These are phyloP conservation scores for Diplosphaera chodatii DNA, from an alignment of 139 green algal genomes.

Conservation along the genomic window DNA sequence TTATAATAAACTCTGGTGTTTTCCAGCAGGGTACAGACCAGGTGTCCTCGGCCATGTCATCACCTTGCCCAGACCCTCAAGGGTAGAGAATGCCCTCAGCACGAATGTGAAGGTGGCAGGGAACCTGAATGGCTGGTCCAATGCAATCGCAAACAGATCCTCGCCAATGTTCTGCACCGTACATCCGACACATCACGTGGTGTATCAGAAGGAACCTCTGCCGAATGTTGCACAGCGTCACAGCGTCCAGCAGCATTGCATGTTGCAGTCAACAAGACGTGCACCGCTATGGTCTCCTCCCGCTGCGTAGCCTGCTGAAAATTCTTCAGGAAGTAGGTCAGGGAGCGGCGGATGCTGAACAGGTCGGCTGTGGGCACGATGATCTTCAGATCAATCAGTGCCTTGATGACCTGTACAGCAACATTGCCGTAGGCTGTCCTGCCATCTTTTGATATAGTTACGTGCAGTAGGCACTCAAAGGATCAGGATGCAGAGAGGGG, in stretches of 20 bases:
- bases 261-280: neutral
- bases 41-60: no score
- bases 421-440: no score
- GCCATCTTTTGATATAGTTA: no score
- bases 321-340: constrained; percentile 74
- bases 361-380: constrained; percentile 56
- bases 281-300: constrained; percentile 58
- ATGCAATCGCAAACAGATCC: constrained; percentile 79
- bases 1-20: no score
- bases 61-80: constrained; percentile 56
- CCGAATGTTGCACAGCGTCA: no score
- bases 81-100: constrained; percentile 75
- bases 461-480: no score
- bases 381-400: constrained; percentile 63
- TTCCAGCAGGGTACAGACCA: no score
- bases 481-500: no score
- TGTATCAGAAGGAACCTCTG: no score
- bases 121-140: constrained; percentile 83
- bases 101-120: constrained; percentile 86
- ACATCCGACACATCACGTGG: no score
- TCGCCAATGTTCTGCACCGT: constrained; percentile 65
- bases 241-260: no score
- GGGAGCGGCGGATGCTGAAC: constrained; percentile 40
- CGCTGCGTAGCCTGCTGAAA: constrained; percentile 56
- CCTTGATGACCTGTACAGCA: constrained; percentile 35